Evolutionary conservation across 805 yeast genomes (phyloP), one percentile per base, ranked within the genome.

Genomic region (Kodamaea hsintzibuensis): DNA sequence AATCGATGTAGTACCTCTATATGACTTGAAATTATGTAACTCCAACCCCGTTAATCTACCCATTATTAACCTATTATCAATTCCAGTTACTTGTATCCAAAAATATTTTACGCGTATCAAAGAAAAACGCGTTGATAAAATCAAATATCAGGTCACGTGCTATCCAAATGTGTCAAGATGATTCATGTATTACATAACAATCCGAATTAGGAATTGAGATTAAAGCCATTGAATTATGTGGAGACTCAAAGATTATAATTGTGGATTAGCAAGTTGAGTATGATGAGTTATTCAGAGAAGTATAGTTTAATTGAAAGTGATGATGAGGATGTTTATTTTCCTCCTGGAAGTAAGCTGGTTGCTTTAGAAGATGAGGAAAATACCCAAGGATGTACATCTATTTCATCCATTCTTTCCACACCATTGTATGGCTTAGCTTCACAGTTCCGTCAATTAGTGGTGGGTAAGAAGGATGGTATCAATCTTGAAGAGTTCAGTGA

Each of bases 11-110:
- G 81, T 79, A 0, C 96, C 98, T 52, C 82, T 78, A 66, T 95
- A 95, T 0, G 98, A 92, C 73, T 95, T 95, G 83, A 95, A 95
- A 70, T 95, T 91, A 70, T 81, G 76, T 35, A 92, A 73, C 66
- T 89, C 96, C 51, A 92, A 69, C 1, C 93, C 92, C 40, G 85
- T 75, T 22, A 92, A 74, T 60, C 95, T 78, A 3, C 97, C 97
- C 98, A 92, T 92, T 37, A 9, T 6, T 22, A 3, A 22, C 3
- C 25, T 40, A 19, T 2, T 5, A 39, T 25, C 13, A 16, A 17
- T n/a, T 33, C n/a, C 17, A 10, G 40, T 33, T 44, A n/a, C 16
- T 43, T 45, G 17, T 35, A 30, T 27, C 39, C 48, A 45, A 45
- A 45, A 45, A 3, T 27, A 12, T 12, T n/a, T 12, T 14, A 40